Base-by-base conservation (phyloP, 257 asterid species). In the Perilla frutescens region DNA sequence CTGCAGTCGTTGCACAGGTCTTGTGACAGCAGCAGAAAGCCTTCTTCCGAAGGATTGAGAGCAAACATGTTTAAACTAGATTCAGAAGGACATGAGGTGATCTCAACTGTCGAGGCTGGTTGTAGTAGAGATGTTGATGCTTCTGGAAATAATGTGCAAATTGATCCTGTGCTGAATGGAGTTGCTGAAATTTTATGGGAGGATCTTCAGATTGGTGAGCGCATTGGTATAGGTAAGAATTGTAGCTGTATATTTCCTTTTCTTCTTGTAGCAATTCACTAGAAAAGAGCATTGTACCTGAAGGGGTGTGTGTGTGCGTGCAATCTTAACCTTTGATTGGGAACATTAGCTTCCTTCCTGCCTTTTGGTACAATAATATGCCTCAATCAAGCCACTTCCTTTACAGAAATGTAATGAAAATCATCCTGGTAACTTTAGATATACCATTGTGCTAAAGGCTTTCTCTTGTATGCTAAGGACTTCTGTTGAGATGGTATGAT, bases 181-280 rank as follows among this genome's bases (percentile, higher is more conserved):
- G 97, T 90, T 79, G 96, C 95, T 13, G 96, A 92, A 81, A 92
- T 92, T 71, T 91, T 87, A 40, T 95, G 99, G 99, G 97, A 95
- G 77, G 93, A 92, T 85, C 98, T 95, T 77, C 94, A 89, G 84
- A 91, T 95, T 76, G 98, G 97, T 49, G 97, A 95, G 75, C 93
- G 99, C 58, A 88, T 95, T 77, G 98, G 99, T 76, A 95, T 95
- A 73, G 99, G 98, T 93, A 87, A 79, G 78, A 66, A 13, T 79
- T 15, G 4, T 13, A 12, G 56, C 39, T 63, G 20, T 53, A 12
- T 54, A 66, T 57, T 59, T 70, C 40, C 43, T 47, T 56, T 78
- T 49, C 71, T 20, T 20, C 68, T 48, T 49, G 7, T 54, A 55
- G 58, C 29, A 74, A 60, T 31, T 73, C 49, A 20, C 34, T 41